Evolutionary conservation across 257 asterid species (phyloP).

Genomic region (Linaria vulgaris): DNA sequence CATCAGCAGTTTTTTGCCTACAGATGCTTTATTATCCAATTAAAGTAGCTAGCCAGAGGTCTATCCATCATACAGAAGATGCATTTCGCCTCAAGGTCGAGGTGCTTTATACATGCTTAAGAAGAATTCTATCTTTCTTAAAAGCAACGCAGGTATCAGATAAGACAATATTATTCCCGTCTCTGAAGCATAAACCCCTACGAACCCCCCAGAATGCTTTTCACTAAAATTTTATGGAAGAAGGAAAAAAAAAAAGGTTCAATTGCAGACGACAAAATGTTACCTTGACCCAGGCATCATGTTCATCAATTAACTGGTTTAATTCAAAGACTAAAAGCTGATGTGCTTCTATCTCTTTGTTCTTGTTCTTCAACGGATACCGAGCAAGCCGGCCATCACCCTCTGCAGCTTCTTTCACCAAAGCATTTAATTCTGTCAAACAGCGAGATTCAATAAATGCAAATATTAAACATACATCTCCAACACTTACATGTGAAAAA

Average conservation of each 20-base stretch:
- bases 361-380: conserved; percentile 58
- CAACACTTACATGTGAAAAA: conserved; percentile 1
- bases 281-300: conserved; percentile 47
- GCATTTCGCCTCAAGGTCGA: background rate
- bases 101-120: background rate
- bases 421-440: conserved; percentile 48
- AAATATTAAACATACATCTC: background rate
- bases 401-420: conserved; percentile 58
- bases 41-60: background rate
- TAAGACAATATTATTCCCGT: too few species aligned
- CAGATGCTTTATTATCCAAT: too few species aligned
- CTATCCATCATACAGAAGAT: background rate
- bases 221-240: background rate
- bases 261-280: background rate
- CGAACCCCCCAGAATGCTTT: background rate
- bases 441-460: background rate
- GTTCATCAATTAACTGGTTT: conserved; percentile 40
- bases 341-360: conserved; percentile 73
- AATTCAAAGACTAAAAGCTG: conserved; percentile 47
- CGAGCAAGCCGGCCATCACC: conserved; percentile 81
- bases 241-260: background rate
- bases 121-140: background rate
- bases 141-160: background rate
- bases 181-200: background rate
- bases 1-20: too few species aligned